Evolutionary conservation across 495 filamentous ascomycete genomes (phyloP), one percentile per base, ranked within the genome.

Genomic region (Tuber aestivum): DNA sequence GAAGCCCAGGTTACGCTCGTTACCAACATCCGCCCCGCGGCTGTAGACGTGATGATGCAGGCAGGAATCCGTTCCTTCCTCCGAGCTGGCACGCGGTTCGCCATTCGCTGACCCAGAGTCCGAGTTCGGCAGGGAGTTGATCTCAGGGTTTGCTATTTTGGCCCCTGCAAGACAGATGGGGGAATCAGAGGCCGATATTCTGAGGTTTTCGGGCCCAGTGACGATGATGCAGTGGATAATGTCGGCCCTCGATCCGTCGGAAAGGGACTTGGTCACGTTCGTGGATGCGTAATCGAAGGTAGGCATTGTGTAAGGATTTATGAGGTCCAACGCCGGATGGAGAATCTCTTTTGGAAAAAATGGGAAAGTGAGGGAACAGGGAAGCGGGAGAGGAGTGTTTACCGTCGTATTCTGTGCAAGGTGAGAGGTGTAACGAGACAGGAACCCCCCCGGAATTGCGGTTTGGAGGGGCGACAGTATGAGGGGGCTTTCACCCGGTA

Each of bases 211-310:
- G 45, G 61, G 72, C 21, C 75, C 76, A 79, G 78, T 73, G 45
- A 79, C 78, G 27, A 79, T 75, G 32, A 79, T 71, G 70, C 42
- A 74, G 72, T 70, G 41, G 72, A 76, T 77, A 79, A 79, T 77
- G 78, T 72, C 78, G 72, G 78, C 73, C 74, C 75, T 72, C 65
- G 56, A 48, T 74, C 74, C 69, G 41, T 61, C 40, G 42, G 61
- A 68, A 41, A 68, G 72, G 56, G 35, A 50, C 74, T 44, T 70
- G 37, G 69, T 75, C 72, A 41, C 42, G 77, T 70, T 41, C n/a
- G 56, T 65, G 56, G 56, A 16, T 65, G 56, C 56, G n/a, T 65
- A 65, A 3, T 27, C 56, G 56, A 65, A 65, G 32, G 56, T 65
- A 65, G 27, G 56, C 56, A 65, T 65, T 56, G n/a, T 32, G 56